Conservation (phyloP, 257 asterid genomes). For the Solanum sitiens region DNA sequence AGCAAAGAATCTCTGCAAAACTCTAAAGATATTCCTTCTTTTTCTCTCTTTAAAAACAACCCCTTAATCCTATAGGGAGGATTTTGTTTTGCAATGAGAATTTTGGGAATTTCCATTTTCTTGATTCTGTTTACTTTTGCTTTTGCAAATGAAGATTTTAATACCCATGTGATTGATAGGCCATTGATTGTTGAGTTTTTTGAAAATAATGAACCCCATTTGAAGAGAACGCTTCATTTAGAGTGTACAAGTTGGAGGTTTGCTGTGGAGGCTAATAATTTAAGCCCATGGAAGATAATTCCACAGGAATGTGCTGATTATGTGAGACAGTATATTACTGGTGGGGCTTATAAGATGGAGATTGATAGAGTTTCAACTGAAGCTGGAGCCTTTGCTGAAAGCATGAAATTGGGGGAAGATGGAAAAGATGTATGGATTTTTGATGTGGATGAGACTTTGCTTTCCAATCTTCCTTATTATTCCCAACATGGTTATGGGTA, state of each 20-base stretch:
- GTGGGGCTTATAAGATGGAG: conserved; percentile 41
- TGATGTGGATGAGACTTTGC: conserved; percentile 82
- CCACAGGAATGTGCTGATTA: conserved; percentile 60
- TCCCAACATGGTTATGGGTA: conserved; percentile 67
- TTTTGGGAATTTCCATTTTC: conserved; percentile 8
- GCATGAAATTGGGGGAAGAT: conserved; percentile 33
- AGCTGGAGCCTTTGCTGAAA: conserved; percentile 35
- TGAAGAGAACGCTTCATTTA: conserved; percentile 12
- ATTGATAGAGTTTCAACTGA: conserved; percentile 43
- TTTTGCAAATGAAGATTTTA: conserved; percentile 8
- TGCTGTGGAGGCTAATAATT: conserved; percentile 72
- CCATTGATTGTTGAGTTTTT: conserved; percentile 24
- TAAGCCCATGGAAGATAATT: conserved; percentile 60
- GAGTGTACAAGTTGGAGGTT: conserved; percentile 79
- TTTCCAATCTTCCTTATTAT: conserved; percentile 83
- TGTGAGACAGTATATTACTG: conserved; percentile 47
- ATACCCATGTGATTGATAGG: conserved; percentile 3
- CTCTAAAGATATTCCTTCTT: neutral
- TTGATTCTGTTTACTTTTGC: conserved; percentile 21
- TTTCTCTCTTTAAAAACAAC: neutral
- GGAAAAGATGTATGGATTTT: conserved; percentile 66
- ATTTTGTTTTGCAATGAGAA: conserved; percentile 5
- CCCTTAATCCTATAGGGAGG: neutral
- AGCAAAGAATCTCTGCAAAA: neutral
- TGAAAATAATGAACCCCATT: conserved; percentile 17